Base-by-base conservation (phyloP, 1,139 yeast species). In the Torulaspora globosa region DNA sequence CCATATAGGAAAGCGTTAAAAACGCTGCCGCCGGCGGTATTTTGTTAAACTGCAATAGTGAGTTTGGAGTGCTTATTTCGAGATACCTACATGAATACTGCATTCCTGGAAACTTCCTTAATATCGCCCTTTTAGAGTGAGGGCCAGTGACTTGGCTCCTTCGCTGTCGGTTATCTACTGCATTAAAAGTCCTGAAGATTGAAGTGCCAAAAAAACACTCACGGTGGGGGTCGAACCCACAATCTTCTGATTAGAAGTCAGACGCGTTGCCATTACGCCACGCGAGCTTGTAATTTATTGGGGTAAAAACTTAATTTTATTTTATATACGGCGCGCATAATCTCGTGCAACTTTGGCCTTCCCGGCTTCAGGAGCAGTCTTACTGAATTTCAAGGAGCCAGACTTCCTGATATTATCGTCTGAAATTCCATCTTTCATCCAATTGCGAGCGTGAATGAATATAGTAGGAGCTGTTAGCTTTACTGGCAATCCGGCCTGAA, bases 231-330 rank as follows among this genome's bases (percentile, higher is more conserved):
- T 73, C 78, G 78, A 73, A 73, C 78, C 78, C 77, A 70, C 75
- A 73, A 72, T 72, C 77, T 72, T 72, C 76, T 72, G 76, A 73
- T 73, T 70, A 73, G 77, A 73, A 74, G 78, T 74, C 77, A 72
- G 75, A 73, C 77, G 78, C 78, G 76, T 73, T 74, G 75, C 78
- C 78, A 73, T 74, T 74, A 72, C 76, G 78, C 78, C 74, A 74
- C 76, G 71, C 75, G 72, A 73, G 76, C 77, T 56, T 46, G 11
- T 29, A 16, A 12, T 32, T 48, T 37, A 30, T 36, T 30, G 24
- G 16, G 11, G 9, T 14, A 29, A 23, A 23, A 23, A 23, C 7
- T 23, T 5, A 23, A 8, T 23, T 23, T n/a, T n/a, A n/a, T n/a
- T n/a, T n/a, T n/a, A n/a, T n/a, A n/a, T n/a, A n/a, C n/a, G n/a